A percentile compares a stretch with the other conserved stretches of the same genome.
Evolutionary conservation across 371 early-diverging fungal genomes (phyloP).

Genomic region (Dinochytrium kinnereticum): DNA sequence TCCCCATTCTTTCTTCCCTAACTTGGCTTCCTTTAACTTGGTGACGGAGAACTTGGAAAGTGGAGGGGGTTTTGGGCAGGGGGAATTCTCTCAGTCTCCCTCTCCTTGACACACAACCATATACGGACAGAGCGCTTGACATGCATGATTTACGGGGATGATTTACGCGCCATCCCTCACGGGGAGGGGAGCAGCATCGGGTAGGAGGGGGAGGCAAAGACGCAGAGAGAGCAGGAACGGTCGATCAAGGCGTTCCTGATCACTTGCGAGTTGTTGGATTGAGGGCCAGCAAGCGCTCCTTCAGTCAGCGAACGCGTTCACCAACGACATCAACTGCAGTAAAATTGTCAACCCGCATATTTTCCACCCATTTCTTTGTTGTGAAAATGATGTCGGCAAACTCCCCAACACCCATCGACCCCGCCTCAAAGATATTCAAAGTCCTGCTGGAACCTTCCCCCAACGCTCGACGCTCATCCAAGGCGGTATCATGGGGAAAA

Average conservation of each 20-base stretch:
- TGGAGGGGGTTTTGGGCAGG: background rate
- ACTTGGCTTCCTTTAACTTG: background rate
- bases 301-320: too few relatives aligned
- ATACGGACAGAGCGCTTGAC: too few relatives aligned
- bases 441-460: conserved; percentile 11
- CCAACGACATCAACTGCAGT: too few relatives aligned
- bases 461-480: background rate
- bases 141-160: too few relatives aligned
- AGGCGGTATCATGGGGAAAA: conserved; percentile 39
- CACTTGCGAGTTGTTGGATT: too few relatives aligned
- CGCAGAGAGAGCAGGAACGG: background rate
- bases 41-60: background rate
- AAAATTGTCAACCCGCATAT: too few relatives aligned
- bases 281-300: too few relatives aligned
- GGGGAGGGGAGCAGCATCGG: background rate
- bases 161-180: too few relatives aligned
- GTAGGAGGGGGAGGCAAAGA: background rate
- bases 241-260: too few relatives aligned
- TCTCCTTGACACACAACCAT: too few relatives aligned
- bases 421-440: conserved; percentile 25
- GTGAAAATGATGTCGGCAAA: background rate
- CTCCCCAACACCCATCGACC: conserved; percentile 13
- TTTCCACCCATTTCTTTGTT: background rate
- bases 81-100: too few relatives aligned
- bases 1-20: background rate